Conservation (phyloP, 75 land plant species). For the Picea glauca region DNA sequence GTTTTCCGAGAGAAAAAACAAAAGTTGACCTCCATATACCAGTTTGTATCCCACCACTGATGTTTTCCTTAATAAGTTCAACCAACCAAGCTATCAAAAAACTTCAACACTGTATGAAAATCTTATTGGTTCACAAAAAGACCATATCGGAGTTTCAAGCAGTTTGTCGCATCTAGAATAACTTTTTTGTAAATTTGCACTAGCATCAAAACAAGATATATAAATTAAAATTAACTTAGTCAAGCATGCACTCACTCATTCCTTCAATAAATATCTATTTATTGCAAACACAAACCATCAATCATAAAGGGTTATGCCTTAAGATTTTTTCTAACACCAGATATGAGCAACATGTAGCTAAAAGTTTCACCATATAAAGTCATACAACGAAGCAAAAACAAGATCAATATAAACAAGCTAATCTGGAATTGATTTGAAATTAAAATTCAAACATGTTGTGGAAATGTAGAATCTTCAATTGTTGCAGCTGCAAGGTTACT, state of each 20-base stretch:
- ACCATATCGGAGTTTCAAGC: too few species aligned
- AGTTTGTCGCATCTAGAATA: too few species aligned
- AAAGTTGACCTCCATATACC: not conserved
- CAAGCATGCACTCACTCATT: too few species aligned
- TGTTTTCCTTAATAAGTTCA: not conserved
- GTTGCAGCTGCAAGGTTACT: constrained; percentile 48
- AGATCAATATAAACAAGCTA: not conserved
- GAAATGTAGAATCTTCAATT: constrained; percentile 47
- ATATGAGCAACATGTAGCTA: not conserved
- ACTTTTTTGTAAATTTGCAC: too few species aligned
- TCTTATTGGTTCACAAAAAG: too few species aligned
- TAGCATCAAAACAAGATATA: too few species aligned
- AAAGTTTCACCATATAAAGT: not conserved
- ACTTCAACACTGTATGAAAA: not conserved
- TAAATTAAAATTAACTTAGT: too few species aligned
- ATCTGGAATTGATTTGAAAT: not conserved
- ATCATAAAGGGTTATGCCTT: not conserved
- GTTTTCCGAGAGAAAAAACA: not conserved
- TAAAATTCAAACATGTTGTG: constrained; percentile 35
- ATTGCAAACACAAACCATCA: not conserved
- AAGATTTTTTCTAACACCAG: not conserved
- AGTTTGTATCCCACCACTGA: not conserved
- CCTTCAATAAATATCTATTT: too few species aligned
- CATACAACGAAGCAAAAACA: not conserved
- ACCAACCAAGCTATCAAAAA: not conserved